Conservation (phyloP, 179 eudicot species). For the Monotropa hypopitys region DNA sequence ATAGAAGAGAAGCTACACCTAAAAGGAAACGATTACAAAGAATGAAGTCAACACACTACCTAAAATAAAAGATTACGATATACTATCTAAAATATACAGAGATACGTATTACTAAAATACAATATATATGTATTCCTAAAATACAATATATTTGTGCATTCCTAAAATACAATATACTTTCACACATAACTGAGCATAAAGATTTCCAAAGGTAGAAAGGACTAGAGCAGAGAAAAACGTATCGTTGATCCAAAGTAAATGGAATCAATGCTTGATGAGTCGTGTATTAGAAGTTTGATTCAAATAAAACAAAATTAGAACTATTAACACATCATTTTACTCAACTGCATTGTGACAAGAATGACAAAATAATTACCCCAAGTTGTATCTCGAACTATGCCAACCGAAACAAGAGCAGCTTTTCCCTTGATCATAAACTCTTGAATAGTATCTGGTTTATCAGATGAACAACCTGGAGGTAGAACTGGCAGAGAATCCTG, state of each 20-base stretch:
- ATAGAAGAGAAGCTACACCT: too few relatives aligned
- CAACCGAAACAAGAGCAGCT: constrained; percentile 96
- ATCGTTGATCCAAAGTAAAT: background rate
- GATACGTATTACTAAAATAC: too few relatives aligned
- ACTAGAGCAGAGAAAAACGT: background rate
- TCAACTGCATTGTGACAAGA: constrained; percentile 3
- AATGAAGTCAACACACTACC: too few relatives aligned
- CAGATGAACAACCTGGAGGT: constrained; percentile 90
- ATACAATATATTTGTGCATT: too few relatives aligned
- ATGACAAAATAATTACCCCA: constrained; percentile 29
- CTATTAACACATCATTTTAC: background rate
- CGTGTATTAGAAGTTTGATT: background rate
- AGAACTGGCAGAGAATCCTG: constrained; percentile 83
- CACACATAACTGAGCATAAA: background rate
- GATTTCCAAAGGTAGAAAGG: background rate
- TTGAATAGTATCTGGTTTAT: constrained; percentile 60
- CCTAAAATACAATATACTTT: too few relatives aligned
- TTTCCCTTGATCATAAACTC: constrained; percentile 71
- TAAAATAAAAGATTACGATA: too few relatives aligned
- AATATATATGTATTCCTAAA: too few relatives aligned
- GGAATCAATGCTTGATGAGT: background rate
- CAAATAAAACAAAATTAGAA: background rate
- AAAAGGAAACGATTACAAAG: too few relatives aligned
- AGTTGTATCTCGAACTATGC: constrained; percentile 75
- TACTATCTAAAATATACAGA: too few relatives aligned